Evolutionary conservation across 2,329 filamentous ascomycete genomes (phyloP), one percentile per base, ranked within the genome.

Genomic region (Exserohilum turcica): DNA sequence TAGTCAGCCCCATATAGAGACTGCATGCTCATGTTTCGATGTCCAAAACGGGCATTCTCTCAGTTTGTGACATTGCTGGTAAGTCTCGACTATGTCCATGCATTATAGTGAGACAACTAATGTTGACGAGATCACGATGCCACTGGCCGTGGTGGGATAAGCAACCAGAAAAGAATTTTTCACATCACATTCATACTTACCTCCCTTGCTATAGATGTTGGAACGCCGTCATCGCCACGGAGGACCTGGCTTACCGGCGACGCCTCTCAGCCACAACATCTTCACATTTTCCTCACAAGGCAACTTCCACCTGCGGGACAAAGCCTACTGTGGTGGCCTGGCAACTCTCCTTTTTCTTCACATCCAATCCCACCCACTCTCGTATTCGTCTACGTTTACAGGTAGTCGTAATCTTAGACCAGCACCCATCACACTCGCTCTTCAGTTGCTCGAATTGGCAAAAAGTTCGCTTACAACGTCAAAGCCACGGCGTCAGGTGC

Each of bases 401-500:
- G 4, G 10, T 7, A n/a, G 19, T 32, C 9, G 19, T 38, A 12
- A 15, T 24, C 16, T 27, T 39, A 21, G 35, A 21, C 48, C 6
- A 39, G 48, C 28, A 35, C 5, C 46, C 3, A 15, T 12, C 15
- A 51, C 27, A 13, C 7, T n/a, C 29, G 18, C 21, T 29, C 15
- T 10, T 29, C 32, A 18, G 13, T 16, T 18, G 10, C 19, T 13
- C 16, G 19, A 6, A 38, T 32, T 47, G 21, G 43, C 36, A 19
- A 45, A 12, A 27, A 13, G 15, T 5, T 12, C 16, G 43, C 43
- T 48, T 47, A 47, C 19, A 24, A 52, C 1, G 5, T 16, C 6
- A 38, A 36, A 52, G 36, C 43, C 36, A 40, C 43, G 15, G 29
- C 36, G 43, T 48, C 48, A 40, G 48, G 36, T 28, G 43, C 15